Evolutionary conservation across 148 eudicot genomes (phyloP).

Genomic region (Chenopodium suecicum): DNA sequence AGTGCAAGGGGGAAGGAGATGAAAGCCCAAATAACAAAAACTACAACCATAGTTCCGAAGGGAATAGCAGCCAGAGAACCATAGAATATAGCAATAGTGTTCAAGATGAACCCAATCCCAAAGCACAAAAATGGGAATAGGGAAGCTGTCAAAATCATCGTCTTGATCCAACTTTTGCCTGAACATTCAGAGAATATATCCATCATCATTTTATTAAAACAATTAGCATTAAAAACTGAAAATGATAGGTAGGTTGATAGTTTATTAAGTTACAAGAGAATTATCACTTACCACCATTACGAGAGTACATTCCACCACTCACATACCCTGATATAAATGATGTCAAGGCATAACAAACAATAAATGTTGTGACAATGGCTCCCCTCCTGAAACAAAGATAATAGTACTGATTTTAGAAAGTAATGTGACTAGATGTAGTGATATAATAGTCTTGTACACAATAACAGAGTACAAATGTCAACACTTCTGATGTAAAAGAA

Average conservation of each 20-base stretch:
- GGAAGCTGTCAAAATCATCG: constrained; percentile 75
- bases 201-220: not conserved
- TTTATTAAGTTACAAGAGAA: not conserved
- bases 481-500: not conserved
- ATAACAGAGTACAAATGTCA: not conserved
- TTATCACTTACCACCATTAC: constrained; percentile 60
- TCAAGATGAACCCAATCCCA: constrained; percentile 63
- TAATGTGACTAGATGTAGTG: not conserved
- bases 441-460: not conserved
- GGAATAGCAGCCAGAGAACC: constrained; percentile 88
- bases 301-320: constrained; percentile 90
- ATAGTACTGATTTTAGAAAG: constrained; percentile 20
- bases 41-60: constrained; percentile 82
- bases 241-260: not conserved
- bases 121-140: constrained; percentile 79
- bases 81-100: constrained; percentile 76
- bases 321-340: constrained; percentile 88
- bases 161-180: constrained; percentile 72
- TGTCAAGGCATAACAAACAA: constrained; percentile 79
- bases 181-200: constrained; percentile 13
- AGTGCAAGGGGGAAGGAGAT: constrained; percentile 85
- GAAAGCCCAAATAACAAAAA: constrained; percentile 80
- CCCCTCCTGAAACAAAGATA: constrained; percentile 61
- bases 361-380: constrained; percentile 78
- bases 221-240: not conserved